Conservation (phyloP, 1,139 yeast species). For the Nakaseomyces kungkrabaensis region DNA sequence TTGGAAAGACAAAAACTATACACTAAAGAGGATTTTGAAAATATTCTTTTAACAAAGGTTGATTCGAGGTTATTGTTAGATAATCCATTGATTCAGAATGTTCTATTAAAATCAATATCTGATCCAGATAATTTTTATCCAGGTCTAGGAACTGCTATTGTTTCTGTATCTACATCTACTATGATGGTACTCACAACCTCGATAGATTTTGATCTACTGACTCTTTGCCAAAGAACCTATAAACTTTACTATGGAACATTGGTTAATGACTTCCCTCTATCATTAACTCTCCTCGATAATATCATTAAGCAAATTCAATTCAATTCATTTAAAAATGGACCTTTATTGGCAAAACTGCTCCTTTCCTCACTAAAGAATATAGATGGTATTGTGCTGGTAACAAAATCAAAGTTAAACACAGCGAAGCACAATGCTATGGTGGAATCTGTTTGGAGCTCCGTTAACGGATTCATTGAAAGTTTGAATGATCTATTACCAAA, state of each 20-base stretch:
- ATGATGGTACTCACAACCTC: conserved; percentile 39
- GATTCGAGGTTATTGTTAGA: conserved; percentile 37
- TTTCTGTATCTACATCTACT: conserved; percentile 31
- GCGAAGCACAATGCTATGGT: conserved; percentile 25
- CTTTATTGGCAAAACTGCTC: conserved; percentile 34
- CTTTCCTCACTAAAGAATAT: conserved; percentile 38
- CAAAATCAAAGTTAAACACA: conserved; percentile 10
- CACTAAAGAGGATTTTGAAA: conserved; percentile 26
- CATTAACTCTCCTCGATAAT: conserved; percentile 35
- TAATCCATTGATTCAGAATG: conserved; percentile 30
- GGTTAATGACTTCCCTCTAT: conserved; percentile 34
- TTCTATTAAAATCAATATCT: conserved; percentile 34
- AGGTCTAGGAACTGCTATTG: conserved; percentile 23
- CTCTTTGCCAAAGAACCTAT: conserved; percentile 45
- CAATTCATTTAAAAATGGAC: conserved; percentile 34
- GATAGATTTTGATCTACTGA: conserved; percentile 45
- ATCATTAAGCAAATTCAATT: conserved; percentile 34
- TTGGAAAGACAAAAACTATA: conserved; percentile 23
- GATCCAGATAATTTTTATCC: conserved; percentile 27
- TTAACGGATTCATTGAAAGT: conserved; percentile 28
- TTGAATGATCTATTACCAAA: conserved; percentile 38
- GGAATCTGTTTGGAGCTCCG: conserved; percentile 19
- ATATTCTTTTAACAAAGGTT: conserved; percentile 35
- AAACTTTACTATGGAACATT: conserved; percentile 32
- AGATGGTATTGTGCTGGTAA: conserved; percentile 34